Evolutionary conservation across 805 yeast species (phyloP).

Genomic region (Pichia nanzhaoensis): DNA sequence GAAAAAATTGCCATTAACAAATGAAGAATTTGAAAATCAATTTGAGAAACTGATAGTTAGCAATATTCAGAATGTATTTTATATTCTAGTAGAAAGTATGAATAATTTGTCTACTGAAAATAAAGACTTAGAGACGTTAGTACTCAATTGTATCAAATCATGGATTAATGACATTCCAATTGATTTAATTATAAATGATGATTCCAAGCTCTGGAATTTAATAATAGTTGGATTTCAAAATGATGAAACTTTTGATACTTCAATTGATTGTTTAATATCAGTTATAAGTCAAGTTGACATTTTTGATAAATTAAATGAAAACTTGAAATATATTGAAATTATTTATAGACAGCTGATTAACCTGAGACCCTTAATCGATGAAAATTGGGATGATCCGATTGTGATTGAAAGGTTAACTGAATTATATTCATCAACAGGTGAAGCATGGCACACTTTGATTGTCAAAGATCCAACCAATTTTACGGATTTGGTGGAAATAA

Average conservation of each 20-base stretch:
- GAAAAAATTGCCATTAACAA: slow-evolving; percentile 70
- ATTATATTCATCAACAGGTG: slow-evolving; percentile 87
- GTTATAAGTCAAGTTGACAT: slow-evolving; percentile 79
- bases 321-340: slow-evolving; percentile 19
- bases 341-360: slow-evolving; percentile 56
- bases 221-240: slow-evolving; percentile 54
- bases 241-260: slow-evolving; percentile 71
- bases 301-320: slow-evolving; percentile 57
- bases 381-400: slow-evolving; percentile 53
- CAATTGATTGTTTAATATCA: slow-evolving; percentile 81
- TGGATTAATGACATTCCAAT: slow-evolving; percentile 90
- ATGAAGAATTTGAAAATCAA: slow-evolving; percentile 68
- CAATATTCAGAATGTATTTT: slow-evolving; percentile 63
- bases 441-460: slow-evolving; percentile 86
- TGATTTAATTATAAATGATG: slow-evolving; percentile 53
- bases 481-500: slow-evolving; percentile 63
- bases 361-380: slow-evolving; percentile 46
- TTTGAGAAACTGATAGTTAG: slow-evolving; percentile 54
- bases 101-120: slow-evolving; percentile 17
- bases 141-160: slow-evolving; percentile 73
- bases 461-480: slow-evolving; percentile 66
- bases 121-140: slow-evolving; percentile 33
- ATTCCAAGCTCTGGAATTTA: slow-evolving; percentile 53
- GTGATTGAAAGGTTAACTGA: slow-evolving; percentile 64
- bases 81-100: slow-evolving; percentile 50